Conservation (phyloP, 2,329 filamentous ascomycete genomes). For the Fusarium metavorans region DNA sequence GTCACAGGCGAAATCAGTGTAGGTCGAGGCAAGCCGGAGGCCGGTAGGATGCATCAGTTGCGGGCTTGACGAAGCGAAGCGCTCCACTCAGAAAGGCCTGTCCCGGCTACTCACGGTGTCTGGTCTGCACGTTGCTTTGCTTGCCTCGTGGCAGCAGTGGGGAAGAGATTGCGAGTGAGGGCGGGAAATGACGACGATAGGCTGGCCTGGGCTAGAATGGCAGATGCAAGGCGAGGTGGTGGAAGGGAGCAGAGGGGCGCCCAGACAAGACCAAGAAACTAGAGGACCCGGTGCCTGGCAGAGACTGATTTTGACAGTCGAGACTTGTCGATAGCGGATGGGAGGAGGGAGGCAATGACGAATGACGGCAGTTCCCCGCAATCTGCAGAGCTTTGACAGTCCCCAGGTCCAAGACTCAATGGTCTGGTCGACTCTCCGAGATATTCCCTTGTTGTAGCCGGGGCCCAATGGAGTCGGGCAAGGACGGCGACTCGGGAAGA, state of each 20-base stretch:
- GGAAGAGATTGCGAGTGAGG: constrained; percentile 3
- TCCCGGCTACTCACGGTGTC: constrained; percentile 34
- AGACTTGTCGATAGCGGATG: constrained; percentile 5
- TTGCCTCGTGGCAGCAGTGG: constrained; percentile 26
- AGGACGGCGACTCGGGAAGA: background rate
- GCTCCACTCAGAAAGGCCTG: constrained; percentile 27
- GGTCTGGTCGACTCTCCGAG: constrained; percentile 32
- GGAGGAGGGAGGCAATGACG: constrained; percentile 9
- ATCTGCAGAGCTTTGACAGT: constrained; percentile 37
- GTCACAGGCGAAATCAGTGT: constrained; percentile 8
- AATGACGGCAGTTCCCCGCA: constrained; percentile 37
- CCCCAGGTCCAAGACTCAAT: constrained; percentile 16
- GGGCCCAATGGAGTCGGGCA: constrained; percentile 32
- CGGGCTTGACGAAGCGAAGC: constrained; percentile 11
- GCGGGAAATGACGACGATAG: constrained; percentile 4
- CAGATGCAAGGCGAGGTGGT: constrained; percentile 8
- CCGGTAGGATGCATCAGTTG: constrained; percentile 27
- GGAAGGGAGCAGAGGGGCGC: background rate
- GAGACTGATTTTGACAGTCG: background rate
- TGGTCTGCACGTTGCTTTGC: constrained; percentile 10
- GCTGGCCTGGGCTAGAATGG: constrained; percentile 3
- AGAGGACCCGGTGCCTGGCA: background rate
- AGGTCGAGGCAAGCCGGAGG: constrained; percentile 19
- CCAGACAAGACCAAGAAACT: background rate
- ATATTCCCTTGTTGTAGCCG: constrained; percentile 42